A percentile compares a stretch with the other conserved stretches of the same genome.
These are phyloP conservation scores for Zygosaccharomyces pseudobailii DNA, from an alignment of 1,139 yeast species.

Conservation along the genomic window DNA sequence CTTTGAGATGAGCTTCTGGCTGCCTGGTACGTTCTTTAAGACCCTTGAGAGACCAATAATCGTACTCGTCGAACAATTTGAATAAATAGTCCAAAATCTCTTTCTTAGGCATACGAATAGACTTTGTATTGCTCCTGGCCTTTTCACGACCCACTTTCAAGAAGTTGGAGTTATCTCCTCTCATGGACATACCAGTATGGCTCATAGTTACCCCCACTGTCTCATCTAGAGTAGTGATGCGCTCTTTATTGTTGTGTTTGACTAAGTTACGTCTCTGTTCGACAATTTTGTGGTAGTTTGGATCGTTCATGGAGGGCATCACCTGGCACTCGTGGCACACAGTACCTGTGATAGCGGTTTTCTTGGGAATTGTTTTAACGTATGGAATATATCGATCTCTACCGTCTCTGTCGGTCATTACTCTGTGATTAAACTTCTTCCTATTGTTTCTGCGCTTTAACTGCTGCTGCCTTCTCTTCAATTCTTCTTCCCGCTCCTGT, in stretches of 20 bases:
- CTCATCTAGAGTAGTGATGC: conserved; percentile 74
- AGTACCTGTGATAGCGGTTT: conserved; percentile 80
- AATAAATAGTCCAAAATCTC: conserved; percentile 85
- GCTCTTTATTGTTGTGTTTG: conserved; percentile 50
- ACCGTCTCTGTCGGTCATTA: conserved; percentile 40
- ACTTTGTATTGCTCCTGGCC: conserved; percentile 54
- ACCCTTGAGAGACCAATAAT: conserved; percentile 95
- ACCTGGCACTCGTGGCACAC: conserved; percentile 90
- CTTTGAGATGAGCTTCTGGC: conserved; percentile 91
- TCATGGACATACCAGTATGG: conserved; percentile 77
- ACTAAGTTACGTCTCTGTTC: conserved; percentile 49
- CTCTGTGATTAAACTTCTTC: conserved; percentile 34
- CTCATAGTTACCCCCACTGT: conserved; percentile 85
- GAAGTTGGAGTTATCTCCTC: conserved; percentile 61
- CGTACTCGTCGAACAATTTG: conserved; percentile 87
- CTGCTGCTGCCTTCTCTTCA: conserved; percentile 35
- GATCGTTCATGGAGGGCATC: conserved; percentile 70
- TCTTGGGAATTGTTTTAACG: conserved; percentile 78
- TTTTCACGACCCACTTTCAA: conserved; percentile 45
- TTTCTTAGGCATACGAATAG: conserved; percentile 90
- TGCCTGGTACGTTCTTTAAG: conserved; percentile 90
- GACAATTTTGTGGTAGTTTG: conserved; percentile 58
- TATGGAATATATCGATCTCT: conserved; percentile 56
- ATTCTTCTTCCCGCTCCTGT: conserved; percentile 38
- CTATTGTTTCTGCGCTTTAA: conserved; percentile 32